Percentiles rank a stretch among this genome's conserved stretches.
Conservation (phyloP, 371 early-diverging fungal genomes). For the Circinella umbellata region DNA sequence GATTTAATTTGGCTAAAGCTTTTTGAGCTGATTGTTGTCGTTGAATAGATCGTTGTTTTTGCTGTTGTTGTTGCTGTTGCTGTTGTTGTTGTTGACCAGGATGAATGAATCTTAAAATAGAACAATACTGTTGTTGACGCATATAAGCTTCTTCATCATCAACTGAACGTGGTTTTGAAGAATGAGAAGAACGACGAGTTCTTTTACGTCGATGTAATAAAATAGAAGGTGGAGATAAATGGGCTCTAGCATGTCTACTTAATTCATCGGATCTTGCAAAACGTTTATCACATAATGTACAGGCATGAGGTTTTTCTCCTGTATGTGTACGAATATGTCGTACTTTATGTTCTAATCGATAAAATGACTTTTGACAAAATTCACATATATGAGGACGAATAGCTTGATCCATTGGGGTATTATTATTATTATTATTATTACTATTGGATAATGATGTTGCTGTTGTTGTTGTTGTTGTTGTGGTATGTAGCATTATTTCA, state of each 20-base stretch:
- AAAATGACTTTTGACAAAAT: slow-evolving; percentile 77
- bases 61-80: background rate
- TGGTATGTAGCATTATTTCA: background rate
- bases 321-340: slow-evolving; percentile 90
- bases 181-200: slow-evolving; percentile 13
- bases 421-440: background rate
- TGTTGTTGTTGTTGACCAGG: slow-evolving; percentile 17
- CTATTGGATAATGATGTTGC: background rate
- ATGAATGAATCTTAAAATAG: slow-evolving; percentile 47
- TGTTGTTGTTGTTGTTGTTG: background rate
- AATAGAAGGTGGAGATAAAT: slow-evolving; percentile 42
- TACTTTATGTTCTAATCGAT: slow-evolving; percentile 77
- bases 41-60: slow-evolving; percentile 9
- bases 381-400: slow-evolving; percentile 73
- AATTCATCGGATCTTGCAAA: slow-evolving; percentile 91
- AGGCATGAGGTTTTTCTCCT: slow-evolving; percentile 85
- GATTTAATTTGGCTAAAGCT: slow-evolving; percentile 34
- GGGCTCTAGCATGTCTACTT: slow-evolving; percentile 74
- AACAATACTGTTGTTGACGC: slow-evolving; percentile 49
- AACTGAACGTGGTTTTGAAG: slow-evolving; percentile 23
- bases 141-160: slow-evolving; percentile 46
- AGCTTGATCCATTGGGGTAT: background rate
- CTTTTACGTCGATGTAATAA: slow-evolving; percentile 26
- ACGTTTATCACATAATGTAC: slow-evolving; percentile 77
- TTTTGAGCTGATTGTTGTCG: background rate